A percentile compares a stretch with the other conserved stretches of the same genome.
These are phyloP conservation scores for Colletotrichum chlorophyti DNA, from an alignment of 2,329 filamentous ascomycete genomes.

Conservation along the genomic window DNA sequence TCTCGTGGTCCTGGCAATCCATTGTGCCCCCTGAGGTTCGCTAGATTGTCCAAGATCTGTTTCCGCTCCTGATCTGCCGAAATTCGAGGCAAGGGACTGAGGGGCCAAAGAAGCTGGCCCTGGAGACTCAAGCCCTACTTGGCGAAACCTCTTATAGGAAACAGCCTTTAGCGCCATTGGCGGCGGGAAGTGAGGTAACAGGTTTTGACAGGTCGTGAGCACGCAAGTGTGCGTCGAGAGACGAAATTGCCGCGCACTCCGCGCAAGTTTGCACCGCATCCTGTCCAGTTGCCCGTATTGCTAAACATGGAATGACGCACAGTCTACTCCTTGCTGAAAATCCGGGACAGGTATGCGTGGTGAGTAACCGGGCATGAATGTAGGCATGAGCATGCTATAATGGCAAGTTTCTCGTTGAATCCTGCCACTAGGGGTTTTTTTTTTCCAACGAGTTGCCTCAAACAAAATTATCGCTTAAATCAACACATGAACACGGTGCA, in stretches of 20 bases:
- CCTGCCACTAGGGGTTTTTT: no score
- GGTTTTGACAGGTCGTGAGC: neutral
- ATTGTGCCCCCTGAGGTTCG: neutral
- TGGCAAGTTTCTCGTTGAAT: no score
- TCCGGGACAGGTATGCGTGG: no score
- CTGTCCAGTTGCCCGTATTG: neutral
- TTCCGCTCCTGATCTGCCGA: neutral
- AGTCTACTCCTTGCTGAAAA: no score
- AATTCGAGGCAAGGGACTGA: neutral
- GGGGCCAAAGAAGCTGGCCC: neutral
- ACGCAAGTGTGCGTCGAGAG: constrained; percentile 1
- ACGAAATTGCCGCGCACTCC: constrained; percentile 8
- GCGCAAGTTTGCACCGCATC: neutral
- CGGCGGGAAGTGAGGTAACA: neutral
- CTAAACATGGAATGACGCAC: no score
- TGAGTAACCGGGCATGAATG: no score
- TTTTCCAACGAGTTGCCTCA: no score
- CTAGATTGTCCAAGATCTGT: constrained; percentile 2
- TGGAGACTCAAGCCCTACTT: neutral
- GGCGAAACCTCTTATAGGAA: neutral
- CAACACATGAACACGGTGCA: no score
- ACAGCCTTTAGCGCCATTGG: neutral
- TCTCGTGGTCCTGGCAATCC: neutral
- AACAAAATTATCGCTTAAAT: no score
- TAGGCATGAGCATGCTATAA: no score